Evolutionary conservation across 129 eudicot genomes (phyloP), one percentile per base, ranked within the genome.

Genomic region (Scalesia atractyloides): DNA sequence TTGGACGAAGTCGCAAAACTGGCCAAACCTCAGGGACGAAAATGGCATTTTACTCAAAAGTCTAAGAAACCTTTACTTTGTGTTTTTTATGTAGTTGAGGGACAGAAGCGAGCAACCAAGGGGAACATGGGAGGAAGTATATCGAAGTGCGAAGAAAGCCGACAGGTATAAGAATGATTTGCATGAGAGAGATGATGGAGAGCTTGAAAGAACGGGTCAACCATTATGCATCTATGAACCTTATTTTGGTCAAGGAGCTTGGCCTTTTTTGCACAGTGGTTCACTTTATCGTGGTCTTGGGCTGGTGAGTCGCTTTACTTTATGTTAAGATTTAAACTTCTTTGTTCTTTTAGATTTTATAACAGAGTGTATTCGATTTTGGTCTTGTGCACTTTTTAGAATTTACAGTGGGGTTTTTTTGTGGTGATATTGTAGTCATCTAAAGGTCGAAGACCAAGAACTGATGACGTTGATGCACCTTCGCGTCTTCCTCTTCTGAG

Each of bases 141-240:
- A 90, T 82, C 83, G 96, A 80, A 94, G 76, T 86, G 92, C 90
- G 41, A 86, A 82, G 77, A 84, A 82, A 78, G 98, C 89, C n/a
- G 98, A 86, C 36, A 83, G 92, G 66, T 46, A 74, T 26, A 87
- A 72, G 74, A 87, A 90, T 65, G 93, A 90, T 66, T 83, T 94
- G 85, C 98, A 86, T 73, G 99, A 94, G 81, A 90, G 96, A 70
- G 98, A 90, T 67, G 98, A 94, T 57, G 97, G 97, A 5, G 98
- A 94, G 84, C 92, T 94, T 65, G 97, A 90, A 78, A 88, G 99
- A 66, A 88, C 97, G 2, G 97, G 97, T 37, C 99, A 94, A 82
- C 93, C 96, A 15, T 75, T 94, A 61, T 79, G 87, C 77, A 87
- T 93, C 36, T 85, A 95, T 63, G 99, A 95, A 80, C 99, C 99